A percentile compares a stretch with the other conserved stretches of the same genome.
Conservation (phyloP, 768 basidiomycete genomes). For the Podaxis sp. region DNA sequence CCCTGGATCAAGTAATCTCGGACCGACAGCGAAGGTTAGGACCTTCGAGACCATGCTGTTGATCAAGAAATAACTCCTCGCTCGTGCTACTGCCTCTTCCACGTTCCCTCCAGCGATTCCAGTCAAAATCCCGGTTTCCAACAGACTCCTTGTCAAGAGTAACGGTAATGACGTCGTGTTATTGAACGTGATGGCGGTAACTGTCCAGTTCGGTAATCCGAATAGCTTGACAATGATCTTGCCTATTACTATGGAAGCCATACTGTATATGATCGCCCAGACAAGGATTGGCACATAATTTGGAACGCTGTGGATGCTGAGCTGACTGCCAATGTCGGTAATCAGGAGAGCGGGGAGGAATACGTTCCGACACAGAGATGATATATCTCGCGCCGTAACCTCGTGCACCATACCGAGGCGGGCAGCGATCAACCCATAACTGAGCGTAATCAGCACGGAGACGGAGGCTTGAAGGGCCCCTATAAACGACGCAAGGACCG, state of each 20-base stretch:
- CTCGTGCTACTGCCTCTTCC: slow-evolving; percentile 8
- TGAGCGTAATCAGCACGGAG: slow-evolving; percentile 13
- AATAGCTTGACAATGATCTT: slow-evolving; percentile 5
- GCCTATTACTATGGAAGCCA: slow-evolving; percentile 3
- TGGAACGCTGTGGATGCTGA: not conserved
- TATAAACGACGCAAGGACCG: not conserved
- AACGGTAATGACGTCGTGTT: slow-evolving; percentile 14
- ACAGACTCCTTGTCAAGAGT: slow-evolving; percentile 12
- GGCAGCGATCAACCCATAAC: slow-evolving; percentile 12
- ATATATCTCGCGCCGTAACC: slow-evolving; percentile 10
- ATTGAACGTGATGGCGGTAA: slow-evolving; percentile 13
- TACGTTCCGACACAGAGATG: slow-evolving; percentile 11
- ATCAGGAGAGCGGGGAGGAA: slow-evolving; percentile 16
- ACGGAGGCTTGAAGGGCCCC: slow-evolving; percentile 13
- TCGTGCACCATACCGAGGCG: slow-evolving; percentile 13
- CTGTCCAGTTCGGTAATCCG: slow-evolving; percentile 11
- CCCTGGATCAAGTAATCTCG: not conserved
- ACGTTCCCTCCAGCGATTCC: slow-evolving; percentile 5
- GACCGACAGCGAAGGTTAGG: slow-evolving; percentile 10
- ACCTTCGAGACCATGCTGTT: slow-evolving; percentile 16
- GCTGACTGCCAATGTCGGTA: slow-evolving; percentile 10
- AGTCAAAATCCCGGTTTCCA: slow-evolving; percentile 7
- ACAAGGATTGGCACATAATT: slow-evolving; percentile 9
- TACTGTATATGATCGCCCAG: slow-evolving; percentile 8
- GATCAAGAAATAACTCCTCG: slow-evolving; percentile 13